Base-by-base conservation (phyloP, 495 filamentous ascomycete genomes). In the Corynascus novoguineensis region DNA sequence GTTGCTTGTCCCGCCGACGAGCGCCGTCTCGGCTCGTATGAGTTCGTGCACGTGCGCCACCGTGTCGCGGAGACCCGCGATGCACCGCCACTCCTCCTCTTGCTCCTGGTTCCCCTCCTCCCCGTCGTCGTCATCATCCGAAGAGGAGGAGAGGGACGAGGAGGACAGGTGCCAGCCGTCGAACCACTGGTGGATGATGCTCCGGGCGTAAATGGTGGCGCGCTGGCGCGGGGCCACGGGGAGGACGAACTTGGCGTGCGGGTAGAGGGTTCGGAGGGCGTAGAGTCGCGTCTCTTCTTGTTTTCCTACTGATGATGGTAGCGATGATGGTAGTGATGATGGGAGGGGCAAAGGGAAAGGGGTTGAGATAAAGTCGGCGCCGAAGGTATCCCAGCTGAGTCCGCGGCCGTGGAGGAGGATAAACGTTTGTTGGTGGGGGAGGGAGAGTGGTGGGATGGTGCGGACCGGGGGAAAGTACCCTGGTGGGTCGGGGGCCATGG, bases 151-250 rank as follows among this genome's bases (percentile, higher is more conserved):
- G 27, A 47, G 44, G 47, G 34, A 0, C 32, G 32, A 17, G 24
- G 38, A 19, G 64, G 40, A 63, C 57, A 82, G 60, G 27, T 76
- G 69, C 61, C 68, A 77, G 60, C 68, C 67, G 62, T 84, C 80
- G 64, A 81, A 83, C 81, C 80, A 84, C 62, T 83, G 79, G 47
- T 74, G 66, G 31, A 76, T 78, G 19, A 73, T 57, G 17, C 60
- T 64, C 28, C 72, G 69, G 12, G 77, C 76, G 60, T 73, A 75
- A 10, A 73, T 65, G 1, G 69, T 73, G 0, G 79, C 71, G 8
- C 76, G 73, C 17, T 67, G 67, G 49, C 71, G 70, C 1, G 64
- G 60, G 12, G 81, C 78, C 0, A 72, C 76, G 11, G 75, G 78
- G 59, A 83, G 79, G 57, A 72, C 53, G 55, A 73, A 65, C 53